Conservation (phyloP, 1,139 yeast genomes). For the Sugiyamaella japonica region DNA sequence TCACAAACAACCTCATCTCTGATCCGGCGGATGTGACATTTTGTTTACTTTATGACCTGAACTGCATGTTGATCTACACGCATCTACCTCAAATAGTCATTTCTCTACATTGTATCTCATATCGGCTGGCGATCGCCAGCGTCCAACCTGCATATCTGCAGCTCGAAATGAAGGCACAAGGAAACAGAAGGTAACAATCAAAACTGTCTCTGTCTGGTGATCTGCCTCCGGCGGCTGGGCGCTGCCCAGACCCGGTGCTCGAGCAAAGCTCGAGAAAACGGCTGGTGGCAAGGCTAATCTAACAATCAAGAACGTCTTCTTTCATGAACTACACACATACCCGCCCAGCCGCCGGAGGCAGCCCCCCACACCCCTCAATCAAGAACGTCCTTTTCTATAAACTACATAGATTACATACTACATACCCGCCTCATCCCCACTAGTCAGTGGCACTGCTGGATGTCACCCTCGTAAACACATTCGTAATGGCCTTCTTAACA, state of each 20-base stretch:
- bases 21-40: too few relatives aligned
- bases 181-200: background rate
- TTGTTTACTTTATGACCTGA: background rate
- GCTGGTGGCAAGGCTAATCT: too few relatives aligned
- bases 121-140: background rate
- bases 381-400: background rate
- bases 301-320: too few relatives aligned
- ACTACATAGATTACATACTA: slow-evolving; percentile 1
- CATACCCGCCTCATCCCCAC: background rate
- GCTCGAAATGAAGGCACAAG: background rate
- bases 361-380: background rate
- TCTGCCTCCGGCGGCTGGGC: too few relatives aligned
- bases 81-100: background rate
- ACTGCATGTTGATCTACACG: background rate
- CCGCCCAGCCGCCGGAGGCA: slow-evolving; percentile 5
- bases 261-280: background rate
- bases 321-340: too few relatives aligned
- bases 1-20: too few relatives aligned
- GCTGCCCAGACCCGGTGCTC: too few relatives aligned
- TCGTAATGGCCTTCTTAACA: slow-evolving; percentile 7
- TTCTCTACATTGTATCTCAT: background rate
- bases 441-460: background rate
- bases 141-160: slow-evolving; percentile 9
- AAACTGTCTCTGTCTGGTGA: too few relatives aligned
- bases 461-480: slow-evolving; percentile 6